phyloP scores from a whole-genome alignment of 768 basidiomycete genomes.

The Fomitopsis serialis region DNA sequence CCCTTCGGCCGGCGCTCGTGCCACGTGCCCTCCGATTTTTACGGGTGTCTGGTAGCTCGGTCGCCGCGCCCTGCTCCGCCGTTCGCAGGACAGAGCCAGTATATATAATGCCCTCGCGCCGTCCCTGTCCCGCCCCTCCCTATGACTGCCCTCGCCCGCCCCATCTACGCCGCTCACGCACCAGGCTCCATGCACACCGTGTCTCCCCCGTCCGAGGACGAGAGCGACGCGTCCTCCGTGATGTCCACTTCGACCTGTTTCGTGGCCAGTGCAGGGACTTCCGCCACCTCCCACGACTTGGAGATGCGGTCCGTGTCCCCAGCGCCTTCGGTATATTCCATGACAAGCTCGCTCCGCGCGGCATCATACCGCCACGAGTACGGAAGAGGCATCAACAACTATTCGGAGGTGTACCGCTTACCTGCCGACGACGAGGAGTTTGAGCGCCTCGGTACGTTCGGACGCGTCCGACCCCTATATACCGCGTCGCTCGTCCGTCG shows the following conservation, averaged over 20 bases:
- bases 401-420: slow-evolving; percentile 72
- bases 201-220: slow-evolving; percentile 21
- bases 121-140: slow-evolving; percentile 9
- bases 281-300: slow-evolving; percentile 51
- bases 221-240: slow-evolving; percentile 35
- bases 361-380: slow-evolving; percentile 60
- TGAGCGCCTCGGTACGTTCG: slow-evolving; percentile 52
- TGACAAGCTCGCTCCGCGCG: slow-evolving; percentile 58
- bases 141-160: slow-evolving; percentile 3
- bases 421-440: slow-evolving; percentile 79
- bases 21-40: slow-evolving; percentile 12
- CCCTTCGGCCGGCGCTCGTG: not conserved
- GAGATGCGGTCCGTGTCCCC: slow-evolving; percentile 67
- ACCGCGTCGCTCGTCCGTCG: too few relatives aligned
- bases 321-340: slow-evolving; percentile 60
- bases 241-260: slow-evolving; percentile 33
- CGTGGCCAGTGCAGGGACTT: slow-evolving; percentile 36
- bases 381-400: slow-evolving; percentile 68
- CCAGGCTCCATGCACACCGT: slow-evolving; percentile 26
- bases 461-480: not conserved
- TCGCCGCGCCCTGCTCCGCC: slow-evolving; percentile 15
- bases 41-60: slow-evolving; percentile 12
- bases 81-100: slow-evolving; percentile 1
- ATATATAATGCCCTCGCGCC: not conserved
- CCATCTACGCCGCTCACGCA: slow-evolving; percentile 7